Base-by-base conservation (phyloP, 140 eudicot species). In the Anethum foeniculum region DNA sequence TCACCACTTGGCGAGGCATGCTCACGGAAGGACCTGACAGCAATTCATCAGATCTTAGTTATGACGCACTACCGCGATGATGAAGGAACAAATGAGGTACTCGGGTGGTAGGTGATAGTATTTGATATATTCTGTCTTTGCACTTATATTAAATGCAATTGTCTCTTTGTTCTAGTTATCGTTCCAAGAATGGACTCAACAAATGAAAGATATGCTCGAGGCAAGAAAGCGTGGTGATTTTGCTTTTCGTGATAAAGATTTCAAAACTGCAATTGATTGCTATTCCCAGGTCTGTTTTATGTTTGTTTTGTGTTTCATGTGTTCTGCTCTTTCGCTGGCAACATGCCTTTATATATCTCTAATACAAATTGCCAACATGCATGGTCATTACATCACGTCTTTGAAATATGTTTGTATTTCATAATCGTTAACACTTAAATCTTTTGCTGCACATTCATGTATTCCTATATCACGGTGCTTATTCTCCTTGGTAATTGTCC, bases 1-100 rank as follows among this genome's bases (percentile, higher is more conserved):
- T 91, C 98, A n/a, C 87, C 98, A n/a, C 80, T 93, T 77, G 94
- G 97, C 6, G 98, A 93, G 68, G 98, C 98, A 23, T 93, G 98
- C 81, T 91, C 94, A 19, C 88, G 98, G 44, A 86, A 82, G 82
- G 98, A 93, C 80, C 94, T 93, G 71, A 93, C 98, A 9, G 98
- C 98, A 60, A 93, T 93, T 49, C 96, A 93, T 79, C 93, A 87
- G 62, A 79, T 91, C 75, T 79, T 93, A 85, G 89, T 93, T 46
- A 89, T 71, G 80, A 83, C 87, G 19, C 96, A 93, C 82, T 93
- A 93, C 83, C 83, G 89, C 44, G 98, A 93, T 28, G 98, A 93
- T 84, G 96, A 91, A 80, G 98, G 98, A 78, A 89, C 94, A 65
- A 91, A 91, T 82, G 98, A 93, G 98, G 98, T 91, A 82, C 82